phyloP scores from a whole-genome alignment of 78 protist species.

The Dictyostelium purpureum region DNA sequence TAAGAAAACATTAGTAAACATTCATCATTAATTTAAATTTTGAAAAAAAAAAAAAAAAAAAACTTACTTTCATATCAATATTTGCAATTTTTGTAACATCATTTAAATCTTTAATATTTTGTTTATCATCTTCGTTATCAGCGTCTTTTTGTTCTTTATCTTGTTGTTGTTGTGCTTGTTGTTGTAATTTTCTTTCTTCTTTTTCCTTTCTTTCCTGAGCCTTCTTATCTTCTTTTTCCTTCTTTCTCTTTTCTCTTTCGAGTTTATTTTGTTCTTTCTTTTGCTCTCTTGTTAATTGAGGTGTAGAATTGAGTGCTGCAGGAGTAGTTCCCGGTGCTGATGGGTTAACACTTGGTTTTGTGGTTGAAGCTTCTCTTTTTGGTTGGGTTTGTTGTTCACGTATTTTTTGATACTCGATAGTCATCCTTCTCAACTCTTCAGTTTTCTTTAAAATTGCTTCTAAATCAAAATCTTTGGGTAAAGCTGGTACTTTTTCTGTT shows the following conservation, averaged over 20 bases:
- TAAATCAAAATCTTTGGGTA: constrained; percentile 51
- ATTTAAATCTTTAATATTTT: constrained; percentile 43
- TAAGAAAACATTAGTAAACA: background rate
- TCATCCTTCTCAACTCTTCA: background rate
- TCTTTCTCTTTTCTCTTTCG: background rate
- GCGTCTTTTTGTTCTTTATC: background rate
- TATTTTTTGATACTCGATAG: background rate
- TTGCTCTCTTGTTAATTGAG: constrained; percentile 1
- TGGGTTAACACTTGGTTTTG: background rate
- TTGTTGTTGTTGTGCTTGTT: background rate
- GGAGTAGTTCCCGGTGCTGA: background rate
- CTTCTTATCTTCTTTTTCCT: background rate
- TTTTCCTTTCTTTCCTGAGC: background rate
- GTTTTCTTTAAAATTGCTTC: constrained; percentile 7
- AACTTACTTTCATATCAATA: constrained; percentile 41
- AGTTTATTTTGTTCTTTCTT: constrained; percentile 22
- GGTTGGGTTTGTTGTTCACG: background rate
- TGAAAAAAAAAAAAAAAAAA: background rate
- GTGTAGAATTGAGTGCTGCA: background rate
- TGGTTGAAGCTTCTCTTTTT: background rate
- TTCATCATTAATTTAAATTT: background rate
- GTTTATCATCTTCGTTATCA: constrained; percentile 45
- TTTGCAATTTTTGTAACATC: constrained; percentile 73
- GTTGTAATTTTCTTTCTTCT: constrained; percentile 16
- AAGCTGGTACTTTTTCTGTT: constrained; percentile 13